A percentile compares a stretch with the other conserved stretches of the same genome.
These are phyloP conservation scores for Erythrophleum fordii DNA, from an alignment of 306 rosid genomes.

Conservation along the genomic window DNA sequence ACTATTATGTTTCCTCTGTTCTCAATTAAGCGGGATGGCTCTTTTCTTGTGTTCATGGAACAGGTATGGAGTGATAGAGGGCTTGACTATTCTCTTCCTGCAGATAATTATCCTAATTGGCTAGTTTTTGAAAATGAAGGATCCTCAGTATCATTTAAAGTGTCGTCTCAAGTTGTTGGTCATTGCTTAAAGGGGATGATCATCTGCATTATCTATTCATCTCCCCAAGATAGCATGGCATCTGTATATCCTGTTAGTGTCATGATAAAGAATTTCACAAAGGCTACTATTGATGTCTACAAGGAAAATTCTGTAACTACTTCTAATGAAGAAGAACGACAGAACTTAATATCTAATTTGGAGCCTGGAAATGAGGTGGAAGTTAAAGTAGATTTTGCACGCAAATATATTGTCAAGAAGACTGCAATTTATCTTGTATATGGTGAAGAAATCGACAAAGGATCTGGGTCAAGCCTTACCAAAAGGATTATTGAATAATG, in stretches of 20 bases:
- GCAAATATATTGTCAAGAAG: too few species aligned
- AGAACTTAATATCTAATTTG: too few species aligned
- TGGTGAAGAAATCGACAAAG: not conserved
- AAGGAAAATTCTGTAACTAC: too few species aligned
- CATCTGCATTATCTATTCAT: not conserved
- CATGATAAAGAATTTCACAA: too few species aligned
- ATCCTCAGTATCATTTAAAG: not conserved
- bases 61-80: not conserved
- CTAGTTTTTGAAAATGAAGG: not conserved
- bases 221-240: not conserved
- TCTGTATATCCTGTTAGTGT: not conserved
- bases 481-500: too few species aligned
- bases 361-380: too few species aligned
- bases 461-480: not conserved
- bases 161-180: not conserved
- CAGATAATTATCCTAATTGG: not conserved
- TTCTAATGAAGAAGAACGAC: too few species aligned
- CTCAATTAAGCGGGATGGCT: too few species aligned
- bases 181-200: not conserved
- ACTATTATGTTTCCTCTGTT: too few species aligned
- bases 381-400: too few species aligned
- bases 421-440: too few species aligned
- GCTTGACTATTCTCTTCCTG: not conserved
- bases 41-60: not conserved
- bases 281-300: too few species aligned